Percentiles rank a stretch among this genome's conserved stretches.
Conservation (phyloP, 305 asterid genomes). For the Solanum chacoense region DNA sequence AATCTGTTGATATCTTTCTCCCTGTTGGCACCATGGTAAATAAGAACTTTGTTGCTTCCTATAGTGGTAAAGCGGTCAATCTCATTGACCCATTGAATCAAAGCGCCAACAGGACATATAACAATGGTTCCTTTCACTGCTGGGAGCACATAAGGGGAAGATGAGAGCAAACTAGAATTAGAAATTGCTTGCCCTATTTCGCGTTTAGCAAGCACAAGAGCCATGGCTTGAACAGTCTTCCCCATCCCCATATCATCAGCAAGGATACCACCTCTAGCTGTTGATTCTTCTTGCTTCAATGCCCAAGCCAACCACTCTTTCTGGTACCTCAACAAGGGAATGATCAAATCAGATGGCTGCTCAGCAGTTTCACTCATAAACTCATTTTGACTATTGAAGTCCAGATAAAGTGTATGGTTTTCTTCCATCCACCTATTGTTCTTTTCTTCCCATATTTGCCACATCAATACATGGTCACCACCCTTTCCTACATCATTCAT, state of each 20-base stretch:
- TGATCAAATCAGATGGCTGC: constrained; percentile 56
- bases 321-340: constrained; percentile 74
- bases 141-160: background rate
- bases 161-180: background rate
- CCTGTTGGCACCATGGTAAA: constrained; percentile 76
- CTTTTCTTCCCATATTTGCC: constrained; percentile 66
- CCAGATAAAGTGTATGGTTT: constrained; percentile 30
- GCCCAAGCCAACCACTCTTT: constrained; percentile 97
- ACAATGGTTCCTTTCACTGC: background rate
- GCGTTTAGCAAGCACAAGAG: constrained; percentile 17
- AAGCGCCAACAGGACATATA: constrained; percentile 77
- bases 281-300: constrained; percentile 74
- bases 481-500: background rate
- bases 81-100: constrained; percentile 79
- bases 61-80: constrained; percentile 62
- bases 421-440: constrained; percentile 53
- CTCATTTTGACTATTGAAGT: constrained; percentile 13
- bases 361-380: constrained; percentile 59
- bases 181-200: background rate
- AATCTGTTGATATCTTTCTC: constrained; percentile 39
- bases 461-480: constrained; percentile 16
- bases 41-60: constrained; percentile 66
- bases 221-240: constrained; percentile 88
- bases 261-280: constrained; percentile 69
- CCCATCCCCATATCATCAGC: constrained; percentile 99